Percentiles rank a stretch among this genome's conserved stretches.
These are phyloP conservation scores for Isatis tinctoria DNA, from an alignment of 345 rosid species.

Conservation along the genomic window DNA sequence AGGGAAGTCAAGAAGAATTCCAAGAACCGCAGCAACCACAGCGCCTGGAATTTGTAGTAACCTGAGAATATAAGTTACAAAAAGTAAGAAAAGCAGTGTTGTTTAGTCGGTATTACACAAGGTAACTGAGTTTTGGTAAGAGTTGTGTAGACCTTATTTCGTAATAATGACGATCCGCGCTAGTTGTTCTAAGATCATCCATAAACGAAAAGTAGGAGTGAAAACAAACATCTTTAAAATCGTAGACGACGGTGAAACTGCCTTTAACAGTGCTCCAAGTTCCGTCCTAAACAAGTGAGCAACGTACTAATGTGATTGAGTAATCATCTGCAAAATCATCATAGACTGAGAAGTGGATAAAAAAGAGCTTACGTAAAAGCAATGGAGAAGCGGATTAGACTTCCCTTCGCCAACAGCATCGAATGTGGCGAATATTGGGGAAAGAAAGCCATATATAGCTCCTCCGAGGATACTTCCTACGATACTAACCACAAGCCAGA, in stretches of 20 bases:
- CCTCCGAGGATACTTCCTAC: slow-evolving; percentile 69
- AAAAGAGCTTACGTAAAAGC: slow-evolving; percentile 71
- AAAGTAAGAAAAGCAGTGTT: neutral
- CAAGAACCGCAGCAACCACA: slow-evolving; percentile 54
- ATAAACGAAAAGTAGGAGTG: slow-evolving; percentile 70
- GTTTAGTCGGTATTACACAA: neutral
- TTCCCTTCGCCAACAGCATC: slow-evolving; percentile 95
- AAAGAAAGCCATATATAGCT: slow-evolving; percentile 62
- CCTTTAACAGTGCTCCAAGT: slow-evolving; percentile 66
- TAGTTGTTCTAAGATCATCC: slow-evolving; percentile 60
- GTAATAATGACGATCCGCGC: slow-evolving; percentile 55
- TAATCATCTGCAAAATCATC: neutral
- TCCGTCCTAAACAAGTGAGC: slow-evolving; percentile 60
- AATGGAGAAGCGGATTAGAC: slow-evolving; percentile 50
- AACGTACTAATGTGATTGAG: neutral
- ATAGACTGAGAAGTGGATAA: neutral
- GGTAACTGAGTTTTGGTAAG: neutral
- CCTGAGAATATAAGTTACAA: slow-evolving; percentile 38
- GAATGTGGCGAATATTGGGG: slow-evolving; percentile 90
- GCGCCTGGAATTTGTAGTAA: slow-evolving; percentile 69
- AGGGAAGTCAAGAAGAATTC: slow-evolving; percentile 65
- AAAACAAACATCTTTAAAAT: slow-evolving; percentile 67
- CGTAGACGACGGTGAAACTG: slow-evolving; percentile 62
- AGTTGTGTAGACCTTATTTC: slow-evolving; percentile 67
- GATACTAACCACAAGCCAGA: slow-evolving; percentile 60